Evolutionary conservation across 768 basidiomycete species (phyloP).

Genomic region (Grammothele lineata): DNA sequence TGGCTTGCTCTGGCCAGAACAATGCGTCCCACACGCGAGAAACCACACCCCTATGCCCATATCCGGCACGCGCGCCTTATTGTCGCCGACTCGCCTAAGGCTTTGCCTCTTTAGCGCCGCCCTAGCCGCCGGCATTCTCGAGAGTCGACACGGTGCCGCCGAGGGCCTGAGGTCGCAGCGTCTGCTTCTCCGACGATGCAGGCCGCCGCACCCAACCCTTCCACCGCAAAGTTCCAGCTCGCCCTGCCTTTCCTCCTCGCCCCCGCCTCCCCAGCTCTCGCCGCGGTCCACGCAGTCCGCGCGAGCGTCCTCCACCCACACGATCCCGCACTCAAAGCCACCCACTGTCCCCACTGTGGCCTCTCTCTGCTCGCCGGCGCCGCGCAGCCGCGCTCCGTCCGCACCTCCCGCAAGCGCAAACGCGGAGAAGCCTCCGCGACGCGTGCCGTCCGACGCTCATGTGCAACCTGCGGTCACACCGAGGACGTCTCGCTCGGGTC

Average conservation of each 20-base stretch:
- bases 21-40: slow-evolving; percentile 10
- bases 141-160: too few species aligned
- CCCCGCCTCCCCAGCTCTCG: slow-evolving; percentile 49
- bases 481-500: slow-evolving; percentile 22
- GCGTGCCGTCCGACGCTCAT: slow-evolving; percentile 21
- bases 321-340: slow-evolving; percentile 17
- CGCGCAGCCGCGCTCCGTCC: slow-evolving; percentile 32
- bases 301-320: slow-evolving; percentile 26
- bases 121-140: too few species aligned
- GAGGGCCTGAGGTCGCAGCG: too few species aligned
- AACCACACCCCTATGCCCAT: slow-evolving; percentile 8
- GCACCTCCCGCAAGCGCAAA: slow-evolving; percentile 22
- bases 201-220: not conserved
- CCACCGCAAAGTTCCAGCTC: slow-evolving; percentile 28
- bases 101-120: too few species aligned
- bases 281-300: slow-evolving; percentile 56
- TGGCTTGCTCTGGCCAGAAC: slow-evolving; percentile 1
- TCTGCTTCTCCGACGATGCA: too few species aligned
- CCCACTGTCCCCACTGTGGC: slow-evolving; percentile 54
- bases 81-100: too few species aligned
- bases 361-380: slow-evolving; percentile 39
- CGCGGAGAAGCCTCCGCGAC: not conserved
- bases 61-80: too few species aligned
- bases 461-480: slow-evolving; percentile 24
- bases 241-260: slow-evolving; percentile 47